Conservation (phyloP, 306 rosid species). For the Sicyos baderoa region DNA sequence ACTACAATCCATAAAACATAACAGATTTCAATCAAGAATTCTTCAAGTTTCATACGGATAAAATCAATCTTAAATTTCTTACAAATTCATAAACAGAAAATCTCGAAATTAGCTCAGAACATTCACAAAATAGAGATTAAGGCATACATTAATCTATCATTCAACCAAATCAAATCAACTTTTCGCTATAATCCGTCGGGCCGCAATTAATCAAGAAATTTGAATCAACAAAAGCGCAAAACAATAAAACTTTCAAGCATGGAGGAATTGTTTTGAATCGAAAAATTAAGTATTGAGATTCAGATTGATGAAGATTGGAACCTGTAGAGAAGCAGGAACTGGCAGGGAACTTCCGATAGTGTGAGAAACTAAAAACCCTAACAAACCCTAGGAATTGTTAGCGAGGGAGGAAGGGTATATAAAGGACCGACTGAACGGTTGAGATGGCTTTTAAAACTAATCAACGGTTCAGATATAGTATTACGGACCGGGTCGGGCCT, state of each 20-base stretch:
- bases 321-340: not conserved
- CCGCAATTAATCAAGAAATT: not conserved
- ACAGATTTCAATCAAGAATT: not conserved
- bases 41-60: not conserved
- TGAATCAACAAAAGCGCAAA: not conserved
- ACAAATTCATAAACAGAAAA: not conserved
- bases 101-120: not conserved
- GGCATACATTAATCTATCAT: not conserved
- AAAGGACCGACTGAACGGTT: slow-evolving; percentile 14
- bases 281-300: not conserved
- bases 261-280: too few relatives aligned
- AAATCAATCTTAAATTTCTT: not conserved
- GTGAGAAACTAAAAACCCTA: not conserved
- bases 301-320: not conserved
- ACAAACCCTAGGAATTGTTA: not conserved
- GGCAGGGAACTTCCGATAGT: not conserved
- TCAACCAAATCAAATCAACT: not conserved
- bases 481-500: not conserved
- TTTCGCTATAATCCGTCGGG: too few relatives aligned
- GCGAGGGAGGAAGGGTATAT: not conserved
- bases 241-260: not conserved
- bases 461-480: not conserved
- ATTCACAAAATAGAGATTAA: not conserved
- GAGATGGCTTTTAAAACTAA: not conserved
- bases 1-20: not conserved